phyloP scores from a whole-genome alignment of 2,329 filamentous ascomycete genomes.

The Botryotinia globosa region DNA sequence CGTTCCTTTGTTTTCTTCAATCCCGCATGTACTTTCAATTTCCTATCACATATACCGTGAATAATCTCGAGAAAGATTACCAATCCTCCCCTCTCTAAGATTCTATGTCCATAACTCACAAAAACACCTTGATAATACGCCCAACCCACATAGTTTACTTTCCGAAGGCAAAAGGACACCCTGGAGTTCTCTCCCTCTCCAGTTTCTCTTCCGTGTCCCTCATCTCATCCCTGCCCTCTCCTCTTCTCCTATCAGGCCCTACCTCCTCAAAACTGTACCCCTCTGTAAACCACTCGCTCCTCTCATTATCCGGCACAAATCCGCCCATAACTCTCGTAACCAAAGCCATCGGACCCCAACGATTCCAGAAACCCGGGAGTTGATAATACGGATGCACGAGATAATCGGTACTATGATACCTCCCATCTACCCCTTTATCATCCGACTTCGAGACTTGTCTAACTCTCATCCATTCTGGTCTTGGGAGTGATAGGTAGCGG shows the following conservation, averaged over 20 bases:
- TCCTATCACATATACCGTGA: background rate
- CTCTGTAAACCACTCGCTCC: conserved; percentile 48
- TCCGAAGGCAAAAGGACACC: conserved; percentile 47
- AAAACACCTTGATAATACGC: background rate
- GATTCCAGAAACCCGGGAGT: conserved; percentile 56
- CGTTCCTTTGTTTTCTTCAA: background rate
- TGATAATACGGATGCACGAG: conserved; percentile 65
- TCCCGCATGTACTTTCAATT: background rate
- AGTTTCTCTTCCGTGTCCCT: conserved; percentile 43
- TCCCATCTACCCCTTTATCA: conserved; percentile 50
- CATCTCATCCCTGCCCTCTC: conserved; percentile 50
- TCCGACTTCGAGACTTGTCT: conserved; percentile 43
- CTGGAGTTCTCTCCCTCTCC: conserved; percentile 40
- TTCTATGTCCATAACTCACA: background rate
- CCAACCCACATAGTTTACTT: background rate
- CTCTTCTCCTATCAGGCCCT: conserved; percentile 56
- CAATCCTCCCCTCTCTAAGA: background rate
- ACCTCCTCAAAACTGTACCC: conserved; percentile 49
- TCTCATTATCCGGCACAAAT: conserved; percentile 45
- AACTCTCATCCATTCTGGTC: conserved; percentile 42
- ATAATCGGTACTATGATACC: conserved; percentile 51
- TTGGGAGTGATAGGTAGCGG: conserved; percentile 59
- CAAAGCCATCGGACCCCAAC: conserved; percentile 59
- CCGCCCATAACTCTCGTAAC: conserved; percentile 46
- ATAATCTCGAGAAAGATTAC: background rate